Base-by-base conservation (phyloP, 2,329 filamentous ascomycete genomes). In the Trichoderma citrinoviride region DNA sequence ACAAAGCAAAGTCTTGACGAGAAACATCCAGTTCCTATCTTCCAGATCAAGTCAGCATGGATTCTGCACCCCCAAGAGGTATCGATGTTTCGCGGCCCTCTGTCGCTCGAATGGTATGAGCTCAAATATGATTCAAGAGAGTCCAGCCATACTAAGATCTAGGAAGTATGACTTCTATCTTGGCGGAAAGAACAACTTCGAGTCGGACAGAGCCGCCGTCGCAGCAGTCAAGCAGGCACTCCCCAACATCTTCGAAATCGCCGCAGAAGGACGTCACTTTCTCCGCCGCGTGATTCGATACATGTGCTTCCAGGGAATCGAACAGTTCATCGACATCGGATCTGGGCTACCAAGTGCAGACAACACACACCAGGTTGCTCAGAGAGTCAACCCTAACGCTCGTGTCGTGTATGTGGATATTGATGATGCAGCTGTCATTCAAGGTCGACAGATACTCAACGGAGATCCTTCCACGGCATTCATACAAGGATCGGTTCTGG, bases 341-440 rank as follows among this genome's bases (percentile, higher is more conserved):
- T 61, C 58, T 4, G 58, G 58, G 3, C 6, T 61, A 8, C 58
- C 58, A 19, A 61, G 58, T 19, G 58, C 58, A 19, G 58, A 61
- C 14, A 61, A 61, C 47, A 61, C 58, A 5, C 58, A 61, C 53
- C 58, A 61, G 25, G 58, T 61, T 1, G 58, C 58, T 12, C 58
- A 61, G n/a, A 44, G 58, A 27, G 58, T 61, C 3, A 53, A 44
- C 23, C 37, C 58, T 2, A 53, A 61, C 19, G 58, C 47, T 33
- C 58, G 58, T 0, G 58, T 61, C 19, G 47, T 61, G 14, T 61
- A 61, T 33, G 58, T 61, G 7, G 58, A 61, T 7, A 44, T 61
- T 15, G 58, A 61, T 10, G 14, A 40, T 2, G 37, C 37, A 4
- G 58, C 58, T 17, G 58, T 61, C 14, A 29, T 19, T 44, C 49